These are phyloP conservation scores for Termitomyces eurrhizus DNA, from an alignment of 768 basidiomycete species.

Conservation along the genomic window DNA sequence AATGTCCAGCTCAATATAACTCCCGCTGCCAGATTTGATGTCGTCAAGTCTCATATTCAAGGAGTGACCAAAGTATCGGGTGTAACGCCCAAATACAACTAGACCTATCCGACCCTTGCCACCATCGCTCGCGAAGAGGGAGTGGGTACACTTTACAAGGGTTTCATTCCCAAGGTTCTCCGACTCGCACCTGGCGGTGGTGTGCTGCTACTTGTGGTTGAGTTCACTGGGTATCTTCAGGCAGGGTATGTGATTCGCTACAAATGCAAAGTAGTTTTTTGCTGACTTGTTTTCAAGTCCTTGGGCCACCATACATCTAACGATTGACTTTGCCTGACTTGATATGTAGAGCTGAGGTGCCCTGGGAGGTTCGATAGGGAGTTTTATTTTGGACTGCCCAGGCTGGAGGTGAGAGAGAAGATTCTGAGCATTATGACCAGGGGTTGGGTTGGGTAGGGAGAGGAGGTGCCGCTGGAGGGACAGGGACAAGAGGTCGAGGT, in stretches of 20 bases:
- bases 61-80: constrained; percentile 62
- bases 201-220: constrained; percentile 90
- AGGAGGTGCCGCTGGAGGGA: constrained; percentile 19
- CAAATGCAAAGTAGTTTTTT: neutral
- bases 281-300: constrained; percentile 22
- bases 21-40: constrained; percentile 39
- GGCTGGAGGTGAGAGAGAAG: constrained; percentile 77
- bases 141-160: constrained; percentile 82
- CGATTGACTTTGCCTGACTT: neutral
- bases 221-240: constrained; percentile 82
- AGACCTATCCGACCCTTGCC: constrained; percentile 88
- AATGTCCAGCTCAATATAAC: neutral
- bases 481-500: constrained; percentile 24
- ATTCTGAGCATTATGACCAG: constrained; percentile 89
- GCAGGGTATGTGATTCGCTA: constrained; percentile 41
- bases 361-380: constrained; percentile 97
- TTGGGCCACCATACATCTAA: constrained; percentile 49
- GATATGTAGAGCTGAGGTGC: constrained; percentile 52
- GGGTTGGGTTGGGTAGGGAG: constrained; percentile 84
- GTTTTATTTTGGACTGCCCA: constrained; percentile 95
- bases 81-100: constrained; percentile 83
- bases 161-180: constrained; percentile 93
- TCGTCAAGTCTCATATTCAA: constrained; percentile 61
- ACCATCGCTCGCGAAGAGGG: constrained; percentile 89
- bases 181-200: constrained; percentile 95